These are phyloP conservation scores for Stemphylium lycopersici DNA, from an alignment of 2,329 filamentous ascomycete species.

Conservation along the genomic window DNA sequence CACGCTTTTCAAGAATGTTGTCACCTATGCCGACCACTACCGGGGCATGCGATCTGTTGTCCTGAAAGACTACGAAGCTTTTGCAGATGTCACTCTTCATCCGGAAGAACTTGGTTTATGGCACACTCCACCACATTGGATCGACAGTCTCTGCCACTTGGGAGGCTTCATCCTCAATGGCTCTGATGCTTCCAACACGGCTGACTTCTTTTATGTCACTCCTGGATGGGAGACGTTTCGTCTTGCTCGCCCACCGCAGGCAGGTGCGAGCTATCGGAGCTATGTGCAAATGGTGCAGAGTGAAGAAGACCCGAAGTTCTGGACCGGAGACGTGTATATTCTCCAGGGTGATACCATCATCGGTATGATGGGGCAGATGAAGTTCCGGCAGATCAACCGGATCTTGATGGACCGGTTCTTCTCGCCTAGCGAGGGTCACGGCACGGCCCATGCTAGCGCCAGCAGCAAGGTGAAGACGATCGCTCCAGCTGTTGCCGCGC, in stretches of 20 bases:
- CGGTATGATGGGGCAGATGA: not conserved
- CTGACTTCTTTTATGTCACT: not conserved
- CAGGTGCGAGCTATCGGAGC: conserved; percentile 1
- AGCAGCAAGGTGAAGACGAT: not conserved
- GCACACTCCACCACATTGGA: conserved; percentile 2
- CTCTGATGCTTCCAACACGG: not conserved
- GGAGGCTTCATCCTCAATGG: conserved; percentile 2
- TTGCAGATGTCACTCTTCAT: conserved; percentile 7
- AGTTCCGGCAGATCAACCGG: not conserved
- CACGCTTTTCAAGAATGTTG: conserved; percentile 28
- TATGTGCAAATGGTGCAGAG: conserved; percentile 1
- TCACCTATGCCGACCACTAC: conserved; percentile 29
- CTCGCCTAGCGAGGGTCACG: not conserved
- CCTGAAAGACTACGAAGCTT: conserved; percentile 26
- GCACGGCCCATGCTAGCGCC: not conserved
- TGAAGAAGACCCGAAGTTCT: not conserved
- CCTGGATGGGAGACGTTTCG: not conserved
- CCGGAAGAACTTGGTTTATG: not conserved
- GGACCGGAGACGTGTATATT: not conserved
- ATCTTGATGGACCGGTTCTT: conserved; percentile 1
- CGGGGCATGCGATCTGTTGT: conserved; percentile 29
- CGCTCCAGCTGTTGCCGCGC: not conserved
- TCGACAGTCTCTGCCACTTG: not conserved
- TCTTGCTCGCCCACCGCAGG: not conserved
- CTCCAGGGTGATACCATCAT: conserved; percentile 1